Conservation (phyloP, 2,329 filamentous ascomycete genomes). For the Grosmannia penicillata region DNA sequence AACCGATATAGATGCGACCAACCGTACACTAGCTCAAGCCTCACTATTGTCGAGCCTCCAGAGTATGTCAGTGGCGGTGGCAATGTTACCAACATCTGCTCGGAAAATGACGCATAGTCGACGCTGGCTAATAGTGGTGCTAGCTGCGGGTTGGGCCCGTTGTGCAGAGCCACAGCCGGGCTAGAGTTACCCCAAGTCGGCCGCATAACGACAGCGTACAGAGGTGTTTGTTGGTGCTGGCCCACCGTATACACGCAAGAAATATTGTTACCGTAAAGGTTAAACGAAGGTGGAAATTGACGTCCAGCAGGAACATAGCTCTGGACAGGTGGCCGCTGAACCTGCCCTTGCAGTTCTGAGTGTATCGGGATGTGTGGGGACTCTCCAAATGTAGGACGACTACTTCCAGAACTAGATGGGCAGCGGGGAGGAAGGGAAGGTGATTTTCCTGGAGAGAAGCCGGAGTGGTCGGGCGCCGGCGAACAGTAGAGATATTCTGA, state of each 20-base stretch:
- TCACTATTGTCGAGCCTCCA: slow-evolving; percentile 8
- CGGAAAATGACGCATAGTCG: slow-evolving; percentile 7
- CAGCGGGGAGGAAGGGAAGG: too few relatives aligned
- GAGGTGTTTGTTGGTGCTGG: slow-evolving; percentile 16
- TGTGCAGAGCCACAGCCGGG: slow-evolving; percentile 20
- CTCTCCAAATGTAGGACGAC: too few relatives aligned
- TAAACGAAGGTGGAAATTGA: slow-evolving; percentile 19
- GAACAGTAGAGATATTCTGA: too few relatives aligned
- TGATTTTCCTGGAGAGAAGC: too few relatives aligned
- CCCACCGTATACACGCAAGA: slow-evolving; percentile 14
- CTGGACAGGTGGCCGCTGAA: slow-evolving; percentile 3
- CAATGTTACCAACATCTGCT: slow-evolving; percentile 15
- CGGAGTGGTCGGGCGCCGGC: too few relatives aligned
- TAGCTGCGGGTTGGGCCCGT: slow-evolving; percentile 14
- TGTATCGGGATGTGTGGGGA: too few relatives aligned
- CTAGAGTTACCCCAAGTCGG: slow-evolving; percentile 12
- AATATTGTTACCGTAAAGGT: slow-evolving; percentile 15
- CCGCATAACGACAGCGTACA: slow-evolving; percentile 18
- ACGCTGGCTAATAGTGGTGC: slow-evolving; percentile 17
- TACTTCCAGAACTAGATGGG: too few relatives aligned
- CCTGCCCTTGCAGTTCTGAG: too few relatives aligned
- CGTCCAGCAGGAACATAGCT: slow-evolving; percentile 10
- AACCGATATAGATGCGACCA: slow-evolving; percentile 17
- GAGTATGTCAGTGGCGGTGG: slow-evolving; percentile 13
- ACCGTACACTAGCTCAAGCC: slow-evolving; percentile 4